These are phyloP conservation scores for Colletotrichum phormii DNA, from an alignment of 2,329 filamentous ascomycete species.

Conservation along the genomic window DNA sequence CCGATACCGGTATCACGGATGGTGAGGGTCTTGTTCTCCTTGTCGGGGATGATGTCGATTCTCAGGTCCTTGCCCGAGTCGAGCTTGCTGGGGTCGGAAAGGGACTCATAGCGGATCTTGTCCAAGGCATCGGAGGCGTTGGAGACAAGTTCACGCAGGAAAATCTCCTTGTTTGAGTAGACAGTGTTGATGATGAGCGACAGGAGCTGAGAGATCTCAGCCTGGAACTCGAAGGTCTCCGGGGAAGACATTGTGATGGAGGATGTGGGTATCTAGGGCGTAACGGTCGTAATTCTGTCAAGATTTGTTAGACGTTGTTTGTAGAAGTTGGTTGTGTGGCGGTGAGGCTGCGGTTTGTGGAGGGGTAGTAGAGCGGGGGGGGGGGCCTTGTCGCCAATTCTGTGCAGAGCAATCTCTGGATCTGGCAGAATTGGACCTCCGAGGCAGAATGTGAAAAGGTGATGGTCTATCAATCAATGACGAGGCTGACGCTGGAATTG, in stretches of 20 bases:
- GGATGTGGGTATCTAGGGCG: constrained; percentile 36
- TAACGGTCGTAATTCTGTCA: constrained; percentile 36
- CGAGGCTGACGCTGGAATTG: constrained; percentile 8
- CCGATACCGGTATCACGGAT: constrained; percentile 99
- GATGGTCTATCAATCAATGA: background rate
- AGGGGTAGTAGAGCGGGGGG: constrained; percentile 9
- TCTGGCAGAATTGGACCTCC: background rate
- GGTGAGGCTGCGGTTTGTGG: constrained; percentile 33
- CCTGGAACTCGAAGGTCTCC: constrained; percentile 99
- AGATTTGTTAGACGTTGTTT: constrained; percentile 17
- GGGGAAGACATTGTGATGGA: constrained; percentile 72
- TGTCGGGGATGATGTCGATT: constrained; percentile 98
- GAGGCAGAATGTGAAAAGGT: constrained; percentile 24
- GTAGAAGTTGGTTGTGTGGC: background rate
- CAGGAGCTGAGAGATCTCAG: constrained; percentile 99
- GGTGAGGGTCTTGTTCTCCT: constrained; percentile 96
- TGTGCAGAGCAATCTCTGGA: background rate
- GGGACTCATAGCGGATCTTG: constrained; percentile 99
- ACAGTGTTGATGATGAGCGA: constrained; percentile 99
- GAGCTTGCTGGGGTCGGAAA: constrained; percentile 97
- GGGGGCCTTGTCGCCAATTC: background rate
- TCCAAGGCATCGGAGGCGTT: constrained; percentile 99
- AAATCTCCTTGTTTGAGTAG: constrained; percentile 99
- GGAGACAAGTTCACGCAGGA: constrained; percentile 97
- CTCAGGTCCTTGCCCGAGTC: constrained; percentile 97